phyloP scores from a whole-genome alignment of 306 rosid genomes.

The Medicago lupulina region DNA sequence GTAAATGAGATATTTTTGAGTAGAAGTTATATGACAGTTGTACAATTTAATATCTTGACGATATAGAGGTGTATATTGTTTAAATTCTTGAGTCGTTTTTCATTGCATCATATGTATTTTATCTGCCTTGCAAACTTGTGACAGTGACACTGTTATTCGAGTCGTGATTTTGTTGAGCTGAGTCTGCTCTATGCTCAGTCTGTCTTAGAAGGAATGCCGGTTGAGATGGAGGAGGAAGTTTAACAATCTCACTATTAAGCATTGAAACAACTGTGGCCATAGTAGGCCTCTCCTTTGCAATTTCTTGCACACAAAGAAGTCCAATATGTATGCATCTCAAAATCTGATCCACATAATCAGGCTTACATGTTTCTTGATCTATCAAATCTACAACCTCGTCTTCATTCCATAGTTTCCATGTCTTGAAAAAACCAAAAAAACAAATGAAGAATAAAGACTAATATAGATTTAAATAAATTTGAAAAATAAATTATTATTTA shows the following conservation, averaged over 20 bases:
- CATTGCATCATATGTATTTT: background rate
- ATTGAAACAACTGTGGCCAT: conserved; percentile 35
- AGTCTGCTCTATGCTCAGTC: background rate
- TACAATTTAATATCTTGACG: no score
- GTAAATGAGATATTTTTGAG: no score
- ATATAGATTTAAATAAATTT: no score
- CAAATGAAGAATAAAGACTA: background rate
- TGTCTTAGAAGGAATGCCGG: conserved; percentile 27
- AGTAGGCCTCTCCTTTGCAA: conserved; percentile 37
- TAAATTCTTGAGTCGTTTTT: no score
- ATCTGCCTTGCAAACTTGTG: conserved; percentile 16
- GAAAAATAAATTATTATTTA: no score
- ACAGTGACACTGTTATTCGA: background rate
- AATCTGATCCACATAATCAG: background rate
- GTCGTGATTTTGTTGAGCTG: background rate
- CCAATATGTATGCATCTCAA: conserved; percentile 47
- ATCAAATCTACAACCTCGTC: background rate
- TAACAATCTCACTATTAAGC: conserved; percentile 38
- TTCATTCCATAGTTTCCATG: conserved; percentile 48
- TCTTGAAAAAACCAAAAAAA: conserved; percentile 15
- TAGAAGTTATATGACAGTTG: no score
- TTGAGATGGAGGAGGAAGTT: conserved; percentile 35
- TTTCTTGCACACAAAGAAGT: conserved; percentile 42
- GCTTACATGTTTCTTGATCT: conserved; percentile 22
- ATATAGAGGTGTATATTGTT: no score